Percentiles rank a stretch among this genome's conserved stretches.
These are phyloP conservation scores for Hymenoscyphus scutula DNA, from an alignment of 2,329 filamentous ascomycete species.

Conservation along the genomic window DNA sequence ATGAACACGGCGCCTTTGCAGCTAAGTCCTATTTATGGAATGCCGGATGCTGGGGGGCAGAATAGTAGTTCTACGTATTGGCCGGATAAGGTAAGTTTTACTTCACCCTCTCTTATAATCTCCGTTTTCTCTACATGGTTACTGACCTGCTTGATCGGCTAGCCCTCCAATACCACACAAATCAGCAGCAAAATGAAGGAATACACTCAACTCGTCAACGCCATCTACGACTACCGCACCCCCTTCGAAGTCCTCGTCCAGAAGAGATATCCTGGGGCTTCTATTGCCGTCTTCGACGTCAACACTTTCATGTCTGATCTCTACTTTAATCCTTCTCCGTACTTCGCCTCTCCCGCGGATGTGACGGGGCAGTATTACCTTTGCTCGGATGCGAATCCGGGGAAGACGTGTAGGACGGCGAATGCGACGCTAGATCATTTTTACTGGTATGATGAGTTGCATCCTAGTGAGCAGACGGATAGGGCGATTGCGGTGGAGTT, in stretches of 20 bases:
- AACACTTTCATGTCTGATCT: slow-evolving; percentile 65
- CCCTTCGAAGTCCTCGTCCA: slow-evolving; percentile 45
- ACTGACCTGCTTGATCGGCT: slow-evolving; percentile 38
- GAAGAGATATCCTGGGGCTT: slow-evolving; percentile 54
- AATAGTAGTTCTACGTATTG: slow-evolving; percentile 44
- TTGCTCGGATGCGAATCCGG: slow-evolving; percentile 43
- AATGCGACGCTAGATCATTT: slow-evolving; percentile 54
- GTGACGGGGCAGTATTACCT: slow-evolving; percentile 56
- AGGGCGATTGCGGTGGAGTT: slow-evolving; percentile 56
- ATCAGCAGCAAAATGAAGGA: slow-evolving; percentile 48
- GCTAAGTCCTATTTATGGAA: slow-evolving; percentile 63
- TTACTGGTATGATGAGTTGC: slow-evolving; percentile 72
- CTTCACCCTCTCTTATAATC: neutral
- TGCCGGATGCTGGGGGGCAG: slow-evolving; percentile 43
- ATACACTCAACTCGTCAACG: slow-evolving; percentile 51
- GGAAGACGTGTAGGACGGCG: slow-evolving; percentile 37
- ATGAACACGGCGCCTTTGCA: slow-evolving; percentile 68
- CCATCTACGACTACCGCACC: slow-evolving; percentile 48
- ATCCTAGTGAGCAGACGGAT: slow-evolving; percentile 65
- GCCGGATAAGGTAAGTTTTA: slow-evolving; percentile 35
- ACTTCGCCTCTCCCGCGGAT: slow-evolving; percentile 63
- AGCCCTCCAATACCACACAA: slow-evolving; percentile 47
- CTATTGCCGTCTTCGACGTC: slow-evolving; percentile 65
- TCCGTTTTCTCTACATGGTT: neutral
- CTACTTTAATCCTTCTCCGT: slow-evolving; percentile 55